phyloP scores from a whole-genome alignment of 495 filamentous ascomycete species.

The Schizothecium vesticola region DNA sequence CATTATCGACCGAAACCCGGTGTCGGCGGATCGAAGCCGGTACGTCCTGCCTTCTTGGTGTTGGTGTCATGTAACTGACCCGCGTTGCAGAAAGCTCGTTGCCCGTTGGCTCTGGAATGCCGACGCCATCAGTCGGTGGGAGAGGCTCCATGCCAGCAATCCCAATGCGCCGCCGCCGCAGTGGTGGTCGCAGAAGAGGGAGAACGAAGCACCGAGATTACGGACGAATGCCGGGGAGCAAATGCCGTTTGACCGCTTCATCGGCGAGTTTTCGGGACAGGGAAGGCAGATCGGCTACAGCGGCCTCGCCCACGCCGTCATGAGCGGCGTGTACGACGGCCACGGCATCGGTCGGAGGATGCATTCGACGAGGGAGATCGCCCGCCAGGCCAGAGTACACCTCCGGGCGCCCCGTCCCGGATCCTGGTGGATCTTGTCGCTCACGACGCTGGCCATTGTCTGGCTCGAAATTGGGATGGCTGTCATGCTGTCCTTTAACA shows the following conservation, averaged over 20 bases:
- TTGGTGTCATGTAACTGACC: neutral
- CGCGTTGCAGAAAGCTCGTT: constrained; percentile 3
- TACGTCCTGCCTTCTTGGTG: neutral
- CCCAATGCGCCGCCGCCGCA: constrained; percentile 5
- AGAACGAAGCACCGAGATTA: neutral
- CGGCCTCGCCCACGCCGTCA: constrained; percentile 42
- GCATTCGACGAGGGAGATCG: neutral
- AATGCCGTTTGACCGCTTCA: neutral
- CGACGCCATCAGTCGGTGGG: constrained; percentile 10
- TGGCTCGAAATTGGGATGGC: constrained; percentile 30
- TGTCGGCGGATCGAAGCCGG: constrained; percentile 31
- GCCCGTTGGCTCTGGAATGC: constrained; percentile 16
- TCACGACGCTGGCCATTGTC: constrained; percentile 31
- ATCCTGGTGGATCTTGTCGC: constrained; percentile 12
- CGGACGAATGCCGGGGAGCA: neutral
- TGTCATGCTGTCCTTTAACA: constrained; percentile 40
- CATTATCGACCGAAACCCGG: constrained; percentile 46
- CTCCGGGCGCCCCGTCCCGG: neutral
- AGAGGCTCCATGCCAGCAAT: neutral
- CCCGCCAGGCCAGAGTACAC: neutral
- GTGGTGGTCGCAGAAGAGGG: neutral
- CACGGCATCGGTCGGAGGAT: neutral
- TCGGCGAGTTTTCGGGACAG: constrained; percentile 40
- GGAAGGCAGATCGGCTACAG: constrained; percentile 42
- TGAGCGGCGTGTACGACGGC: constrained; percentile 35